These are phyloP conservation scores for Sicyos edulis DNA, from an alignment of 306 rosid species.

Conservation along the genomic window DNA sequence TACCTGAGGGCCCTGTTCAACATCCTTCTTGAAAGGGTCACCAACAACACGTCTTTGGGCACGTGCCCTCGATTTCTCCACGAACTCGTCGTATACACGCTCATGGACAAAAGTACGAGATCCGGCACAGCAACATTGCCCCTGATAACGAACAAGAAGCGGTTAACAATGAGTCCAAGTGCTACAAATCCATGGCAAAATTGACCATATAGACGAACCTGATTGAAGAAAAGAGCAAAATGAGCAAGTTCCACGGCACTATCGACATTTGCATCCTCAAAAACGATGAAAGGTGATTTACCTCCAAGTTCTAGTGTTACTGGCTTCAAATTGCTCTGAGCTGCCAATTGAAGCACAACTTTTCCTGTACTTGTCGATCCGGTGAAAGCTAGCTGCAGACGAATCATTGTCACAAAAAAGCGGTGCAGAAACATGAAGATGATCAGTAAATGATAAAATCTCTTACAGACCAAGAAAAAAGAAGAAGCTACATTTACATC, in stretches of 20 bases:
- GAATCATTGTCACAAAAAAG: background rate
- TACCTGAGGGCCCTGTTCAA: slow-evolving; percentile 98
- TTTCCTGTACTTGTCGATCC: slow-evolving; percentile 85
- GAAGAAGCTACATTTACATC: background rate
- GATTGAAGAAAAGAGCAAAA: slow-evolving; percentile 83
- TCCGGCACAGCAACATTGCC: slow-evolving; percentile 96
- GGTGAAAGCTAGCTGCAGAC: slow-evolving; percentile 73
- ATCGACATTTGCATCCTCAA: slow-evolving; percentile 75
- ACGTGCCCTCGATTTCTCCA: slow-evolving; percentile 73
- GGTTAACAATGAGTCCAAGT: background rate
- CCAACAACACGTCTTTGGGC: slow-evolving; percentile 79
- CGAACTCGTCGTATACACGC: slow-evolving; percentile 78
- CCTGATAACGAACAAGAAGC: slow-evolving; percentile 35
- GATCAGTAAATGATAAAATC: background rate
- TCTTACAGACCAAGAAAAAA: background rate
- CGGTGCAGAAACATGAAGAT: background rate
- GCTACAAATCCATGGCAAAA: background rate
- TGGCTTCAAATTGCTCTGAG: slow-evolving; percentile 82
- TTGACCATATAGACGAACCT: slow-evolving; percentile 40
- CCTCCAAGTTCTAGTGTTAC: slow-evolving; percentile 95
- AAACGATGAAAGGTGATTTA: slow-evolving; percentile 87
- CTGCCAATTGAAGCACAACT: slow-evolving; percentile 62
- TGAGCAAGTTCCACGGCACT: slow-evolving; percentile 86
- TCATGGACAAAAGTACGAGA: slow-evolving; percentile 92
- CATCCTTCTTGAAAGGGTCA: slow-evolving; percentile 84